Conservation (phyloP, 1,284 basidiomycete species). For the Porogramme epimiltina region DNA sequence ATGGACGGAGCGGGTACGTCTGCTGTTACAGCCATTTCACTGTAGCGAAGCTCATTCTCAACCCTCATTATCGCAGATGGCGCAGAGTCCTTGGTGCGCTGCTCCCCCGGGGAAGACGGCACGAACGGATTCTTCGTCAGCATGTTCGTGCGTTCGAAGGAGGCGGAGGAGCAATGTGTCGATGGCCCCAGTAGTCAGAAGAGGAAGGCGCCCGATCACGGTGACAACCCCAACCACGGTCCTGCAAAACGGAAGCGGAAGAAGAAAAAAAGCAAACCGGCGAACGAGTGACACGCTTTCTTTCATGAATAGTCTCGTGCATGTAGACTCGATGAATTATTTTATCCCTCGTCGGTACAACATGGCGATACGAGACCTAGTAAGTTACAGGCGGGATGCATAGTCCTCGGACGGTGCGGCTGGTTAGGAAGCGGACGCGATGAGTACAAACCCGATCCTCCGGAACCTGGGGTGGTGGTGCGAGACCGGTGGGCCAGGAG, state of each 20-base stretch:
- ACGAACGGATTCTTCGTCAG: slow-evolving; percentile 97
- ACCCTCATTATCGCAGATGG: slow-evolving; percentile 46
- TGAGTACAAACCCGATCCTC: slow-evolving; percentile 19
- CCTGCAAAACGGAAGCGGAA: slow-evolving; percentile 22
- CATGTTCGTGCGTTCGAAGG: slow-evolving; percentile 60
- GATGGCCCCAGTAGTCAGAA: slow-evolving; percentile 1
- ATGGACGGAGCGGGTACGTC: slow-evolving; percentile 49
- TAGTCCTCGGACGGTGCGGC: slow-evolving; percentile 5
- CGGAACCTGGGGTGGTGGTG: background rate
- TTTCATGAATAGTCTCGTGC: background rate
- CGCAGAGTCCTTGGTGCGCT: slow-evolving; percentile 78
- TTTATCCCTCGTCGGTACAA: slow-evolving; percentile 17
- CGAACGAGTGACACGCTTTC: background rate
- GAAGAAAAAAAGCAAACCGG: slow-evolving; percentile 24
- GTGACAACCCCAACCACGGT: background rate
- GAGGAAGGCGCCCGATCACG: slow-evolving; percentile 5
- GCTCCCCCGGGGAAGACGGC: slow-evolving; percentile 80
- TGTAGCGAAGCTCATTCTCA: too few relatives aligned
- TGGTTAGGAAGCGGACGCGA: slow-evolving; percentile 18
- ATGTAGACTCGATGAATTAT: background rate
- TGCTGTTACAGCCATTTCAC: too few relatives aligned
- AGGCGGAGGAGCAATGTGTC: slow-evolving; percentile 7
- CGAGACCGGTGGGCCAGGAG: slow-evolving; percentile 5
- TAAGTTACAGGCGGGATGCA: slow-evolving; percentile 16
- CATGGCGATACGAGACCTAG: slow-evolving; percentile 16